Percentiles rank a stretch among this genome's conserved stretches.
phyloP scores from a whole-genome alignment of 208 protist species.

The Wallacemonas collosoma region DNA sequence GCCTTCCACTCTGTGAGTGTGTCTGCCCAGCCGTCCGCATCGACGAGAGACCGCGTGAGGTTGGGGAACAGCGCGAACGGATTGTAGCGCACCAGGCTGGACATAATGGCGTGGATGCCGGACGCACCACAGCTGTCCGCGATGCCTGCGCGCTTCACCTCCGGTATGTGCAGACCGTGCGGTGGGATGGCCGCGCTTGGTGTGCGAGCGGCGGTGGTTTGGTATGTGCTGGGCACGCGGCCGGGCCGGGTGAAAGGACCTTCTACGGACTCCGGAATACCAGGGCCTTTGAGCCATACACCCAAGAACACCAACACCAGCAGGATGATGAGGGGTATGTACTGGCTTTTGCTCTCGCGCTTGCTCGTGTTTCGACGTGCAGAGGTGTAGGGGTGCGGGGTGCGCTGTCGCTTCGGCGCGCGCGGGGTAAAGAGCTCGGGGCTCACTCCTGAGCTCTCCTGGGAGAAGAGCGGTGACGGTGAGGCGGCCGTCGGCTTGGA shows the following conservation, averaged over 20 bases:
- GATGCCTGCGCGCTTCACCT: neutral
- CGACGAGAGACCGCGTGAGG: neutral
- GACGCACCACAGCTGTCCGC: neutral
- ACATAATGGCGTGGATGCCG: neutral
- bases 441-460: neutral
- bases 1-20: neutral
- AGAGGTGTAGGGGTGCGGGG: neutral
- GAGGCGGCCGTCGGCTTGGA: no score
- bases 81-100: neutral
- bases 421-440: no score
- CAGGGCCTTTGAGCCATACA: neutral
- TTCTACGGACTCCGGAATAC: neutral
- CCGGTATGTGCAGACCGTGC: neutral
- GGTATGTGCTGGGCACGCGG: neutral
- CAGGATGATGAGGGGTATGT: neutral
- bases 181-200: neutral
- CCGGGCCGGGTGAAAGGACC: neutral
- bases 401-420: neutral
- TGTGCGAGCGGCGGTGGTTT: neutral
- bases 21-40: neutral
- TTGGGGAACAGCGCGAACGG: slow-evolving; percentile 13
- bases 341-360: neutral
- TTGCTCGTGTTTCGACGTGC: neutral
- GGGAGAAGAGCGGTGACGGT: no score
- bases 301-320: neutral